phyloP scores from a whole-genome alignment of 1,284 basidiomycete genomes.

The Microbotryum silenes-acaulis region DNA sequence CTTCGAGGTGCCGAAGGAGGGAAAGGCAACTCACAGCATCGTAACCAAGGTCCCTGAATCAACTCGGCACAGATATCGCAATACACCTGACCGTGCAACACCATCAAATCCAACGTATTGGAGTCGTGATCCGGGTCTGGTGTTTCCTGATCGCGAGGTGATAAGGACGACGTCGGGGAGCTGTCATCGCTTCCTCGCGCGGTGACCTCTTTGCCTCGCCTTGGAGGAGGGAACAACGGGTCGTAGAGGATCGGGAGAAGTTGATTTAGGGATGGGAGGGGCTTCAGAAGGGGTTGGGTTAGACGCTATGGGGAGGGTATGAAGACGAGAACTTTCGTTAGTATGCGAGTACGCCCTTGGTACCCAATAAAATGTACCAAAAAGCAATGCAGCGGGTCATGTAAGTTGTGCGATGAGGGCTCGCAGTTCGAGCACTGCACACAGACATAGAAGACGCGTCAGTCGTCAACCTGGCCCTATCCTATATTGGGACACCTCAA shows the following conservation, averaged over 20 bases:
- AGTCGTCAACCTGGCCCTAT: not conserved
- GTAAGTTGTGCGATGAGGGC: not conserved
- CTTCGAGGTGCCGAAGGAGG: not conserved
- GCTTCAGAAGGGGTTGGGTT: not conserved
- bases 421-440: conserved; percentile 8
- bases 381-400: conserved; percentile 6
- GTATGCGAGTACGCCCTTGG: not conserved
- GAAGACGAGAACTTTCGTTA: too few species aligned
- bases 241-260: conserved; percentile 16
- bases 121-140: not conserved
- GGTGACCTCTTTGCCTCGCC: too few species aligned
- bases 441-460: not conserved
- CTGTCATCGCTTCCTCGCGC: not conserved
- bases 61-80: conserved; percentile 7
- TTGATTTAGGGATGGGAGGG: conserved; percentile 5
- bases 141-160: not conserved
- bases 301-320: too few species aligned
- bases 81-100: conserved; percentile 5
- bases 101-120: not conserved
- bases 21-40: conserved; percentile 11
- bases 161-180: not conserved
- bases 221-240: not conserved
- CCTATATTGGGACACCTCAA: not conserved
- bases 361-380: not conserved
- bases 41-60: conserved; percentile 9